phyloP scores from a whole-genome alignment of 1,284 basidiomycete species.

The Spongiforma sp. region DNA sequence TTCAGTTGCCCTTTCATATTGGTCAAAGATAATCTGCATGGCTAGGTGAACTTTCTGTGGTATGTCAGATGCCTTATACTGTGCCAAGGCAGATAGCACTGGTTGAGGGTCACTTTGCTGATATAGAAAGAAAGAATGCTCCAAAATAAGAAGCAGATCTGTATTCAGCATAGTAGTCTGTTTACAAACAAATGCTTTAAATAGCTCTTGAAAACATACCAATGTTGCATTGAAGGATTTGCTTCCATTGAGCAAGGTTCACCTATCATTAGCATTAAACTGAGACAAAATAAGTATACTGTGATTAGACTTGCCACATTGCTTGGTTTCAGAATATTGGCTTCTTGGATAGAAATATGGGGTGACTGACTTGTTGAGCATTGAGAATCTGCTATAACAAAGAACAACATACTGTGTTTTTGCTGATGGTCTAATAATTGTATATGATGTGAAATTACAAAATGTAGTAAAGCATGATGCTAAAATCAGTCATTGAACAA shows the following conservation, averaged over 20 bases:
- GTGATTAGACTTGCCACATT: not conserved
- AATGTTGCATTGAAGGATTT: not conserved
- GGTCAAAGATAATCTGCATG: not conserved
- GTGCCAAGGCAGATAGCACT: not conserved
- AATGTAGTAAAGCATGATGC: no score
- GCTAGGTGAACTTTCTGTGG: not conserved
- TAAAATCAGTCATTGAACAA: no score
- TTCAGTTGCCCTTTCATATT: not conserved
- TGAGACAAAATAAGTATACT: no score
- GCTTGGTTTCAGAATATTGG: not conserved
- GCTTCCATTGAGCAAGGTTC: not conserved
- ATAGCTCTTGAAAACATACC: not conserved
- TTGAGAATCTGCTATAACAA: no score
- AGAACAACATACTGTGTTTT: no score
- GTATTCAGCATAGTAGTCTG: not conserved
- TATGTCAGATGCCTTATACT: not conserved
- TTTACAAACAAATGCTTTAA: not conserved
- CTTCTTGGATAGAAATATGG: no score
- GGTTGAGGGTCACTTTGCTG: not conserved
- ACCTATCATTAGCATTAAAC: not conserved
- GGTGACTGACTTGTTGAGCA: no score
- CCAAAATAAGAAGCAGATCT: not conserved
- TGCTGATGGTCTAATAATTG: no score
- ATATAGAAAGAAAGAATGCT: not conserved
- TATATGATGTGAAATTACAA: no score